Evolutionary conservation across 352 stramenopile genomes (phyloP).

Genomic region (Globisporangium nodosum): DNA sequence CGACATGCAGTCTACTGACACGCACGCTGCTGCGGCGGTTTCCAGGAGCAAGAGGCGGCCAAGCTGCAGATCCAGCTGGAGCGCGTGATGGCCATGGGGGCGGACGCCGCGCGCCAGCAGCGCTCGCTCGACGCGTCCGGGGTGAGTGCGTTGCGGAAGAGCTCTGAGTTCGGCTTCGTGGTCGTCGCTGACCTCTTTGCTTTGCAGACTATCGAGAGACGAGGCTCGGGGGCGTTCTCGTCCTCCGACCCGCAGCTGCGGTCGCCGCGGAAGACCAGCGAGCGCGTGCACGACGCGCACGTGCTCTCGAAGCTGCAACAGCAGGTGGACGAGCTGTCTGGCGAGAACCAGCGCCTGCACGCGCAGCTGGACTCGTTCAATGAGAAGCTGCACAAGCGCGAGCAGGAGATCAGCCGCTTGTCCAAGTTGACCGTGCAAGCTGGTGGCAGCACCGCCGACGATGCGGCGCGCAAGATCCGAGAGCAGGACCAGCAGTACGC

Average conservation of each 20-base stretch:
- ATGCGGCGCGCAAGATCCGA: slow-evolving; percentile 21
- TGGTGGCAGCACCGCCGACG: slow-evolving; percentile 18
- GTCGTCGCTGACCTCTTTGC: neutral
- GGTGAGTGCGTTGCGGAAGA: slow-evolving; percentile 1
- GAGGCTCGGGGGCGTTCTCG: slow-evolving; percentile 12
- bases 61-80: slow-evolving; percentile 70
- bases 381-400: slow-evolving; percentile 51
- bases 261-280: slow-evolving; percentile 1
- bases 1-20: neutral
- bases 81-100: slow-evolving; percentile 33
- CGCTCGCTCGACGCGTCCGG: slow-evolving; percentile 2
- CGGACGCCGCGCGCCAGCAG: slow-evolving; percentile 12
- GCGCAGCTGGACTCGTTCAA: slow-evolving; percentile 32
- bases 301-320: slow-evolving; percentile 39
- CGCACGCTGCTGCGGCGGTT: neutral
- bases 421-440: slow-evolving; percentile 38
- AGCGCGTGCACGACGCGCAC: slow-evolving; percentile 18
- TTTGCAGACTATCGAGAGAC: slow-evolving; percentile 28
- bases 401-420: slow-evolving; percentile 65
- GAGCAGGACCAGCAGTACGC: slow-evolving; percentile 30
- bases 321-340: slow-evolving; percentile 36
- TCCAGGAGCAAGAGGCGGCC: slow-evolving; percentile 48
- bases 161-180: neutral
- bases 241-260: slow-evolving; percentile 3
- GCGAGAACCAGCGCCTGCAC: slow-evolving; percentile 40